A percentile compares a stretch with the other conserved stretches of the same genome.
Evolutionary conservation across 2,329 filamentous ascomycete genomes (phyloP).

Genomic region (Fusarium acutatum): DNA sequence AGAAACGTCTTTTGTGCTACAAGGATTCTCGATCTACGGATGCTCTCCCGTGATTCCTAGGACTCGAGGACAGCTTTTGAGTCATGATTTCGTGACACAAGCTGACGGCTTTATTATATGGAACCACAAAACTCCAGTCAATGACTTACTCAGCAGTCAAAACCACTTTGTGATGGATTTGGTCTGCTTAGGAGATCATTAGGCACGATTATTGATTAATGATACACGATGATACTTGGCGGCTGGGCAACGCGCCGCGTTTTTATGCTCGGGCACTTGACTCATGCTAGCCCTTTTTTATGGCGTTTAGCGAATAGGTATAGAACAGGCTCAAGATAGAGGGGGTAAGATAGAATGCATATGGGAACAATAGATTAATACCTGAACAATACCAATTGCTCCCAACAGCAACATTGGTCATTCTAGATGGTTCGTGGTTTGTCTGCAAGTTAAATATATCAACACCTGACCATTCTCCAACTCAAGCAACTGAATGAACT

Average conservation of each 20-base stretch:
- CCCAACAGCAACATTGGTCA: not conserved
- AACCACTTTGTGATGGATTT: not conserved
- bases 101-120: not conserved
- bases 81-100: slow-evolving; percentile 8
- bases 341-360: not conserved
- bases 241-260: not conserved
- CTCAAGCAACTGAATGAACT: not conserved
- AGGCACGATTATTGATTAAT: slow-evolving; percentile 9
- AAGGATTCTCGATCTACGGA: not conserved
- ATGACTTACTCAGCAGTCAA: not conserved
- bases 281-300: slow-evolving; percentile 18
- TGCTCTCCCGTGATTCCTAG: not conserved
- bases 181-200: not conserved
- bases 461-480: not conserved
- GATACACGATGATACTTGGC: slow-evolving; percentile 13
- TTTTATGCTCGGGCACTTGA: slow-evolving; percentile 6
- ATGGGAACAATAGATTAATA: slow-evolving; percentile 5
- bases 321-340: slow-evolving; percentile 3
- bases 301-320: slow-evolving; percentile 5
- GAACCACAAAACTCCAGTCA: not conserved
- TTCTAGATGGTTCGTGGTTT: not conserved
- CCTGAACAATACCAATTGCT: not conserved
- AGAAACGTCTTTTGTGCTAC: slow-evolving; percentile 5
- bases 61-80: not conserved
- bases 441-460: not conserved